These are phyloP conservation scores for Ceratonia siliqua DNA, from an alignment of 306 rosid species.

Conservation along the genomic window DNA sequence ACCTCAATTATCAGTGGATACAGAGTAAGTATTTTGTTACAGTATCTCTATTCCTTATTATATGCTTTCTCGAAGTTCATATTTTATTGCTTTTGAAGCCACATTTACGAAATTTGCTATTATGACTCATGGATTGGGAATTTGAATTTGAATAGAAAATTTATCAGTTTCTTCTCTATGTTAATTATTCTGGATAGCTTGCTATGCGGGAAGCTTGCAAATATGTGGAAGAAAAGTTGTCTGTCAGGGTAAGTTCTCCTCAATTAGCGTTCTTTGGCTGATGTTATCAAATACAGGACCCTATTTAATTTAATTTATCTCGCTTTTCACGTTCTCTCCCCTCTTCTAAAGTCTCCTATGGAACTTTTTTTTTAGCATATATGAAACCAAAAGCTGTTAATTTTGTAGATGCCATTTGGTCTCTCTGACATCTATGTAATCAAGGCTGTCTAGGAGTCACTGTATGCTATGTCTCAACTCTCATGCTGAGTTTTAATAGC, in stretches of 20 bases:
- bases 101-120: neutral
- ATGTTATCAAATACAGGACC: neutral
- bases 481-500: neutral
- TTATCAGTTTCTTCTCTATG: conserved; percentile 17
- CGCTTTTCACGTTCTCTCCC: neutral
- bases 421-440: neutral
- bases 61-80: neutral
- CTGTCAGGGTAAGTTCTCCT: conserved; percentile 65
- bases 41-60: neutral
- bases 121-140: neutral
- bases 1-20: conserved; percentile 97
- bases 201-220: conserved; percentile 99
- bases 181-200: conserved; percentile 56
- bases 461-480: neutral
- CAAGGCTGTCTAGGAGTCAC: neutral
- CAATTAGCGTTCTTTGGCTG: neutral
- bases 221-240: conserved; percentile 77
- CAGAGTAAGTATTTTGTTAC: conserved; percentile 53
- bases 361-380: neutral
- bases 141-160: neutral
- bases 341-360: too few species aligned
- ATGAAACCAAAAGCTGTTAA: neutral
- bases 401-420: neutral
- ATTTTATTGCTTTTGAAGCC: neutral
- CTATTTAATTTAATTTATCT: neutral